Percentiles rank a stretch among this genome's conserved stretches.
Evolutionary conservation across 352 stramenopile genomes (phyloP).

Genomic region (Phytophthora sansomeana): DNA sequence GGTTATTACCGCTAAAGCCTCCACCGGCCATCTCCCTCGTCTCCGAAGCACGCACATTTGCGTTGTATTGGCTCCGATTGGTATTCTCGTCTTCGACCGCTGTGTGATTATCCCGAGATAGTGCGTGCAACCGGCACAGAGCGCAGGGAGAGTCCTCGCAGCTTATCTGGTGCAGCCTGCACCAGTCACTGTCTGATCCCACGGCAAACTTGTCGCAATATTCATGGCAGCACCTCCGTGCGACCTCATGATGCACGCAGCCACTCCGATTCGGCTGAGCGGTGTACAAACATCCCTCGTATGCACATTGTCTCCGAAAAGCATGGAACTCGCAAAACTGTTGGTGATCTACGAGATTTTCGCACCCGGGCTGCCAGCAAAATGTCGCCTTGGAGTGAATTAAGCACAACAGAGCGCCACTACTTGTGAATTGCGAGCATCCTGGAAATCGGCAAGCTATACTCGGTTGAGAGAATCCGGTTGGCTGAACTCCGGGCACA

Average conservation of each 20-base stretch:
- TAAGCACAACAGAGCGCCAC: constrained; percentile 47
- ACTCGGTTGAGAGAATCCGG: constrained; percentile 8
- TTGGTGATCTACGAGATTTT: constrained; percentile 60
- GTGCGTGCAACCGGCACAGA: constrained; percentile 55
- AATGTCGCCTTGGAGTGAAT: constrained; percentile 59
- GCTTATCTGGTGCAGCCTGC: constrained; percentile 59
- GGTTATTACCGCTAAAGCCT: constrained; percentile 4
- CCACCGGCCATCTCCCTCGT: constrained; percentile 12
- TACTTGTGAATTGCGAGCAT: constrained; percentile 44
- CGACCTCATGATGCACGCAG: constrained; percentile 55
- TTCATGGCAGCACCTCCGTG: constrained; percentile 58
- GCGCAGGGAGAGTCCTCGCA: constrained; percentile 58
- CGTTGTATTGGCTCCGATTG: constrained; percentile 35
- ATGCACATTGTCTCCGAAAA: constrained; percentile 61
- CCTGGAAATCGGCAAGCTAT: constrained; percentile 50
- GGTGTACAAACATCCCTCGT: constrained; percentile 58
- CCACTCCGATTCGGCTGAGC: constrained; percentile 45
- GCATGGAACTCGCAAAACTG: constrained; percentile 70
- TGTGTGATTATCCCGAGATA: constrained; percentile 19
- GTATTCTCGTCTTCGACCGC: constrained; percentile 32
- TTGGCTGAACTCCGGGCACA: constrained; percentile 3
- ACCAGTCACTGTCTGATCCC: constrained; percentile 42
- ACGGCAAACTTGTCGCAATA: constrained; percentile 73
- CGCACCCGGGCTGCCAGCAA: constrained; percentile 68
- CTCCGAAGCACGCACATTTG: constrained; percentile 5